A percentile compares a stretch with the other conserved stretches of the same genome.
phyloP scores from a whole-genome alignment of 73 alveolate species.

The Paramecium caudatum region DNA sequence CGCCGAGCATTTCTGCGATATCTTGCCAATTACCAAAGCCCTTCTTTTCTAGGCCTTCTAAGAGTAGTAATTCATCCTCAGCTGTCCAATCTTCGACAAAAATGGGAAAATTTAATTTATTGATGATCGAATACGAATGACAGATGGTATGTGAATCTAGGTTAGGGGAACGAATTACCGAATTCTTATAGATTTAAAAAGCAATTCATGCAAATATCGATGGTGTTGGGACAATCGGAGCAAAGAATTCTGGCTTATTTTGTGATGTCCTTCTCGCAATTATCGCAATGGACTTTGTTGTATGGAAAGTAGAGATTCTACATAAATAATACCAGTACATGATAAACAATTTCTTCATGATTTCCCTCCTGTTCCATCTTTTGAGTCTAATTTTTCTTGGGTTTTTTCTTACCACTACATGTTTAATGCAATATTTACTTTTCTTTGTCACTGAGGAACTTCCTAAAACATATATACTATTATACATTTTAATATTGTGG shows the following conservation, averaged over 20 bases:
- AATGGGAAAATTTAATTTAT: conserved; percentile 93
- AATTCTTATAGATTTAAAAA: conserved; percentile 68
- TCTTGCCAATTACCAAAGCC: conserved; percentile 99
- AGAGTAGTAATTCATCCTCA: conserved; percentile 92
- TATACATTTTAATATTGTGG: conserved; percentile 53
- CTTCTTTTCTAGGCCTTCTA: conserved; percentile 88
- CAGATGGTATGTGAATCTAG: conserved; percentile 50
- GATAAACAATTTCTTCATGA: conserved; percentile 54
- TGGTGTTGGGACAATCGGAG: conserved; percentile 61
- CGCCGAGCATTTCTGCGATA: conserved; percentile 87
- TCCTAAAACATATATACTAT: conserved; percentile 57
- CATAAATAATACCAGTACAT: conserved; percentile 1
- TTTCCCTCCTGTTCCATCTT: conserved; percentile 36
- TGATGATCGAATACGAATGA: conserved; percentile 83
- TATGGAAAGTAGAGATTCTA: conserved; percentile 75
- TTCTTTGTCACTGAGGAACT: conserved; percentile 65
- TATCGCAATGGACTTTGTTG: conserved; percentile 75
- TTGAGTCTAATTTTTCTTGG: conserved; percentile 39
- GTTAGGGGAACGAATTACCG: neutral
- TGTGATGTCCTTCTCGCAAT: conserved; percentile 74
- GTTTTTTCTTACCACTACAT: conserved; percentile 52
- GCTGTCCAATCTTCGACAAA: conserved; percentile 96
- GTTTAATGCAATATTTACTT: conserved; percentile 41
- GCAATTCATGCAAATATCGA: conserved; percentile 77
- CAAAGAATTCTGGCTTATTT: conserved; percentile 73